Evolutionary conservation across 2,329 filamentous ascomycete genomes (phyloP).

Genomic region (Penicillium nordicum): DNA sequence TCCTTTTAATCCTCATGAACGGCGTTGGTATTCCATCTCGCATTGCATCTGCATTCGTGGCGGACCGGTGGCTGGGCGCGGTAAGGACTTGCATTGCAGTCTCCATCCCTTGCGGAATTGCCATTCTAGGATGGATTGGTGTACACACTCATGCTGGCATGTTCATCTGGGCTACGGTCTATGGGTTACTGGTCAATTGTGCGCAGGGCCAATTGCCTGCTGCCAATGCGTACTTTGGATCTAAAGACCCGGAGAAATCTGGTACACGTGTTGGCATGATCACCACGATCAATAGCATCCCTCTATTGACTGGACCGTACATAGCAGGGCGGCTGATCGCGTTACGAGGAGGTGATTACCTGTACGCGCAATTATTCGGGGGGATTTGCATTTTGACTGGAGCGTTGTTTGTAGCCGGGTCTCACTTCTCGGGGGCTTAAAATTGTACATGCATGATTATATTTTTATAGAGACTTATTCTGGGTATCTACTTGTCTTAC

Average conservation of each 20-base stretch:
- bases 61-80: conserved; percentile 7
- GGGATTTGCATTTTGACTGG: conserved; percentile 22
- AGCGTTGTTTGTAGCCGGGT: conserved; percentile 6
- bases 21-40: conserved; percentile 6
- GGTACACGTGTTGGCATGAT: conserved; percentile 50
- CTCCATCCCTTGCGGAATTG: conserved; percentile 10
- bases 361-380: conserved; percentile 47
- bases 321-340: conserved; percentile 48
- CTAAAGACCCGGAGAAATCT: conserved; percentile 46
- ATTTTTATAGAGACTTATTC: background rate
- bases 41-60: conserved; percentile 6
- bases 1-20: conserved; percentile 7
- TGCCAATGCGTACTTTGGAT: conserved; percentile 37
- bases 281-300: conserved; percentile 45
- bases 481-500: background rate
- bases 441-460: background rate
- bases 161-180: conserved; percentile 45
- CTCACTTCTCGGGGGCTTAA: conserved; percentile 7
- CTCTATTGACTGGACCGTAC: conserved; percentile 46
- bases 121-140: conserved; percentile 7
- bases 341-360: conserved; percentile 39
- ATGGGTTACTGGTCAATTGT: conserved; percentile 45
- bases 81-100: conserved; percentile 9
- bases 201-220: conserved; percentile 48
- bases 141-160: conserved; percentile 20